Conservation (phyloP, 805 yeast genomes). For the Candida loeiensis region DNA sequence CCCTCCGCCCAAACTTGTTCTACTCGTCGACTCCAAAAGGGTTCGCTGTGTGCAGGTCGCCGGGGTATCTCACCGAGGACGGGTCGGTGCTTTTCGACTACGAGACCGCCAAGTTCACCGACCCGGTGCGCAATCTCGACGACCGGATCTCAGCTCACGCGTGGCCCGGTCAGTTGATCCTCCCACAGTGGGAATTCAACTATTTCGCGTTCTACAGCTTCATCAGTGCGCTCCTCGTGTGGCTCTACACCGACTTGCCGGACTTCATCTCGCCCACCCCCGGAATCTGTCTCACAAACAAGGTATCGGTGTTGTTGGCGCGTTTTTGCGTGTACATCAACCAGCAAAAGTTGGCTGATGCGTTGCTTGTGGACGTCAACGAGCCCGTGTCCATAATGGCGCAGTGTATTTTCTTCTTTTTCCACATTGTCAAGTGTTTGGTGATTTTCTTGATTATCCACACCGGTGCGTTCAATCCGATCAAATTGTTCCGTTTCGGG, state of each 20-base stretch:
- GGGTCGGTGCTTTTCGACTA: conserved; percentile 73
- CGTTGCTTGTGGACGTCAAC: conserved; percentile 47
- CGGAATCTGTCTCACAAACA: conserved; percentile 74
- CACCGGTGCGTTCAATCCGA: conserved; percentile 78
- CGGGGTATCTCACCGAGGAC: conserved; percentile 78
- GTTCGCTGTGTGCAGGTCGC: conserved; percentile 59
- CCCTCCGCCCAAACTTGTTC: conserved; percentile 77
- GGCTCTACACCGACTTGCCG: conserved; percentile 95
- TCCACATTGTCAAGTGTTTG: conserved; percentile 64
- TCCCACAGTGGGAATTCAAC: conserved; percentile 66
- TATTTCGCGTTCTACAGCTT: conserved; percentile 40
- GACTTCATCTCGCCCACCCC: conserved; percentile 89
- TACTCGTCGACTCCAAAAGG: conserved; percentile 62
- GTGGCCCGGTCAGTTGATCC: conserved; percentile 88
- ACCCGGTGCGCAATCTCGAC: conserved; percentile 41
- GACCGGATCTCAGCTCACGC: conserved; percentile 55
- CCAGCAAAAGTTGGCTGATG: conserved; percentile 39
- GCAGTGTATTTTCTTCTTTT: conserved; percentile 64
- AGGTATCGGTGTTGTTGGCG: conserved; percentile 31
- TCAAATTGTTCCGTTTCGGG: conserved; percentile 31
- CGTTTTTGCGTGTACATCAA: conserved; percentile 32
- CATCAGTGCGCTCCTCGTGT: conserved; percentile 44
- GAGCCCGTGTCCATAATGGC: conserved; percentile 39
- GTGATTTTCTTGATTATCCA: conserved; percentile 56
- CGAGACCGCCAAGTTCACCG: conserved; percentile 51